Evolutionary conservation across 768 basidiomycete species (phyloP).

Genomic region (Mycena filopes): DNA sequence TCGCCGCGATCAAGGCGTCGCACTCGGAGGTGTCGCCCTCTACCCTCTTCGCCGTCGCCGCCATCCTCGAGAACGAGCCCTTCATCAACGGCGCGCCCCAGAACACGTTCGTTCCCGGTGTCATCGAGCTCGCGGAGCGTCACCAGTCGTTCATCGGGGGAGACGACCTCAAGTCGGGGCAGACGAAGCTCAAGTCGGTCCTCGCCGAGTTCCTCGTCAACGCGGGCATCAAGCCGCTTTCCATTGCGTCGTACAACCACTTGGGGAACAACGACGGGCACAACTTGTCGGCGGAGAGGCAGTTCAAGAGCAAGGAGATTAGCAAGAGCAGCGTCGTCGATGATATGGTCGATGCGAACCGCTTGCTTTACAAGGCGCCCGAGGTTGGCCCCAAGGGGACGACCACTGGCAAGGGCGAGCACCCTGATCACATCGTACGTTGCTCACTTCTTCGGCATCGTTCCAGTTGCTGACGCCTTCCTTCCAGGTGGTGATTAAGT

Average conservation of each 20-base stretch:
- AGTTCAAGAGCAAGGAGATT: constrained; percentile 99
- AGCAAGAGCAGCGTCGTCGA: constrained; percentile 97
- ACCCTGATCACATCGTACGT: constrained; percentile 88
- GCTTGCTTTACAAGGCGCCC: constrained; percentile 89
- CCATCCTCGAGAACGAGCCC: constrained; percentile 94
- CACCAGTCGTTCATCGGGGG: constrained; percentile 94
- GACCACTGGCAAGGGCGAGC: constrained; percentile 85
- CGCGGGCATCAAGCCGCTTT: constrained; percentile 97
- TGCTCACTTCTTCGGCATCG: background rate
- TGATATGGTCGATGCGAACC: constrained; percentile 96
- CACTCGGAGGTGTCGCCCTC: constrained; percentile 97
- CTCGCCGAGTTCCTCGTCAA: constrained; percentile 99
- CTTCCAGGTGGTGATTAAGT: constrained; percentile 84
- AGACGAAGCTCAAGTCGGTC: constrained; percentile 97
- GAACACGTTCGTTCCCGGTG: constrained; percentile 98
- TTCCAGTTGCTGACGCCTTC: background rate
- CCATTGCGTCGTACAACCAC: constrained; percentile 98
- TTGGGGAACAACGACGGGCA: constrained; percentile 98
- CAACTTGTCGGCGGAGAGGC: constrained; percentile 88
- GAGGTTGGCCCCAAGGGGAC: constrained; percentile 61
- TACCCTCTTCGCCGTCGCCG: constrained; percentile 93
- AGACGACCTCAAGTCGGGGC: constrained; percentile 97
- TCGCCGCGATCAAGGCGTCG: constrained; percentile 82
- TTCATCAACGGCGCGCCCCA: constrained; percentile 99
- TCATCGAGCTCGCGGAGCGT: constrained; percentile 91